phyloP scores from a whole-genome alignment of 768 basidiomycete species.

The Phylloporus arenicola region DNA sequence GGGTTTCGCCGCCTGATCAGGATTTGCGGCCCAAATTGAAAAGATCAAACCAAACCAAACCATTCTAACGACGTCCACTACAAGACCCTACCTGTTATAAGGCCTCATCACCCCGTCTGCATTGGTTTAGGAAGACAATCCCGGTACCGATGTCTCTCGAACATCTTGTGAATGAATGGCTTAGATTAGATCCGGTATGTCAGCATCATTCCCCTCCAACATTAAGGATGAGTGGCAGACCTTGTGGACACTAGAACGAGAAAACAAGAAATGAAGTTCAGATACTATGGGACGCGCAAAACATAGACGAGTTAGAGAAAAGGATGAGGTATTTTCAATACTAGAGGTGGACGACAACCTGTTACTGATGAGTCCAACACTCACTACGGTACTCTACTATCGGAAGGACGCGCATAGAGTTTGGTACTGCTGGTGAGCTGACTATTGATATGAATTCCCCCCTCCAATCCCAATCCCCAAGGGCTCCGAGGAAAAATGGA shows the following conservation, averaged over 20 bases:
- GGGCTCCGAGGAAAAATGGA: constrained; percentile 81
- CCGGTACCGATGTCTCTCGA: constrained; percentile 25
- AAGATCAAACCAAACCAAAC: background rate
- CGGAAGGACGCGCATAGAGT: constrained; percentile 65
- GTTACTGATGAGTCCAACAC: background rate
- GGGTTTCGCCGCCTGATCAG: no score
- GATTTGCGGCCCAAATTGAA: no score
- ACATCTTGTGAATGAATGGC: constrained; percentile 46
- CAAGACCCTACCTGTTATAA: background rate
- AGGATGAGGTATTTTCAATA: constrained; percentile 34
- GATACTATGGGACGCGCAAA: constrained; percentile 26
- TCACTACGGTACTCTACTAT: background rate
- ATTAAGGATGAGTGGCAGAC: background rate
- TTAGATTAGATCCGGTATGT: constrained; percentile 43
- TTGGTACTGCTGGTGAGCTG: constrained; percentile 75
- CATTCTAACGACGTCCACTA: background rate
- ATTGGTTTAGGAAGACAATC: background rate
- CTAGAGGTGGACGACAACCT: background rate
- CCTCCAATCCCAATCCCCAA: constrained; percentile 21
- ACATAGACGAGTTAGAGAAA: constrained; percentile 34
- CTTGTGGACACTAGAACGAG: constrained; percentile 29
- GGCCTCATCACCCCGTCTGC: background rate
- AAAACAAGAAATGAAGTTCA: constrained; percentile 35
- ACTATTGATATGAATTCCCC: background rate
- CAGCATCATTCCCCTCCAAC: background rate